These are phyloP conservation scores for Diplotaxis tenuifolia DNA, from an alignment of 345 rosid genomes.

Conservation along the genomic window DNA sequence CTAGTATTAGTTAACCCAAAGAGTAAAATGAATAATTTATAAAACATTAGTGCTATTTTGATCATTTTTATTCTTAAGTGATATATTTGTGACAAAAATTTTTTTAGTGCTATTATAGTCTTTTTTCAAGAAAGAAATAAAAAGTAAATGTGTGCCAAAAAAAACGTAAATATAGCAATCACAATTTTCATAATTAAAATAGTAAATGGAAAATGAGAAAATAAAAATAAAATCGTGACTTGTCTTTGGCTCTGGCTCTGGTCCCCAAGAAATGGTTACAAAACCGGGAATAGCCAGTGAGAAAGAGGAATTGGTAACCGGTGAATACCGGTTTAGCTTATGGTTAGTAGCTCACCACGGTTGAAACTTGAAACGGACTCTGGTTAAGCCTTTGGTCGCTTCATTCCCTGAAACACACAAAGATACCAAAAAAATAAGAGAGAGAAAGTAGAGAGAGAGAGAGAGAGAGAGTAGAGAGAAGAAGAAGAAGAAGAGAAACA, in stretches of 20 bases:
- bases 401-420: constrained; percentile 1
- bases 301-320: constrained; percentile 36
- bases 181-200: too few relatives aligned
- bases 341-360: constrained; percentile 79
- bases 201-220: too few relatives aligned
- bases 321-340: constrained; percentile 44
- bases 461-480: constrained; percentile 22
- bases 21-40: too few relatives aligned
- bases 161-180: too few relatives aligned
- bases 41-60: too few relatives aligned
- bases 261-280: constrained; percentile 42
- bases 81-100: too few relatives aligned
- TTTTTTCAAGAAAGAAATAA: too few relatives aligned
- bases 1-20: too few relatives aligned
- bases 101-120: too few relatives aligned
- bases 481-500: neutral
- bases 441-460: neutral
- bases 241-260: constrained; percentile 33
- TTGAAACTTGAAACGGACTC: constrained; percentile 62
- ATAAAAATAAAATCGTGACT: constrained; percentile 19
- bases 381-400: constrained; percentile 52
- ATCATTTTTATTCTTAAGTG: too few relatives aligned
- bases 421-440: constrained; percentile 9
- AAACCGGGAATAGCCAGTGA: constrained; percentile 36
- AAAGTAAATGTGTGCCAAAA: too few relatives aligned